These are phyloP conservation scores for Rhytidhysteron rufulum DNA, from an alignment of 2,329 filamentous ascomycete genomes.

Conservation along the genomic window DNA sequence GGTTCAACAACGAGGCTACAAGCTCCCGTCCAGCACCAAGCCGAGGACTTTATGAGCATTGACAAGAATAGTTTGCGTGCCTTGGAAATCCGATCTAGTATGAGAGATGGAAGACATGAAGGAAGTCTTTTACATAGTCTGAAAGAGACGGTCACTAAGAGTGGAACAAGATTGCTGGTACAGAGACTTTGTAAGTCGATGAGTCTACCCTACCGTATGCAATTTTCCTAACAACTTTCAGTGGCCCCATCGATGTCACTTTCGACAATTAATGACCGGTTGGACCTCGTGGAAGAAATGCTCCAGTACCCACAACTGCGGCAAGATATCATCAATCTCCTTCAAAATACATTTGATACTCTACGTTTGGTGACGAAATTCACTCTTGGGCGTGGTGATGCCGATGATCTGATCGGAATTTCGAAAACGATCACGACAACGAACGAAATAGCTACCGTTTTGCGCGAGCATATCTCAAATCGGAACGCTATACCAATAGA, in stretches of 20 bases:
- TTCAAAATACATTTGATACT: conserved; percentile 77
- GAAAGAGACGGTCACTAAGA: conserved; percentile 84
- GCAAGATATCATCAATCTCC: conserved; percentile 63
- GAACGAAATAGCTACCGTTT: conserved; percentile 54
- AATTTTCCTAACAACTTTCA: conserved; percentile 17
- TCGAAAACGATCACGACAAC: conserved; percentile 77
- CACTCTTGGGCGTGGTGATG: conserved; percentile 82
- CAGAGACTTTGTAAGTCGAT: conserved; percentile 67
- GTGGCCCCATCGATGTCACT: conserved; percentile 85
- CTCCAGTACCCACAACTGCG: conserved; percentile 63
- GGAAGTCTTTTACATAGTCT: conserved; percentile 90
- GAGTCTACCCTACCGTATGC: neutral
- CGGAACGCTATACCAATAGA: conserved; percentile 13
- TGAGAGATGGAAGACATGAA: conserved; percentile 71
- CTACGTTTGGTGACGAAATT: conserved; percentile 92
- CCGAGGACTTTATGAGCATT: conserved; percentile 78
- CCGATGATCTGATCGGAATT: conserved; percentile 82
- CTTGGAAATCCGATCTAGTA: conserved; percentile 82
- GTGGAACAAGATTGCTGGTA: conserved; percentile 77
- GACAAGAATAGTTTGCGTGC: conserved; percentile 89
- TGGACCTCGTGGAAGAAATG: conserved; percentile 78
- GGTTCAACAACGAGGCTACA: conserved; percentile 78
- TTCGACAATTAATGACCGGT: conserved; percentile 69
- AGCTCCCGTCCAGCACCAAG: conserved; percentile 70
- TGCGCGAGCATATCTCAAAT: conserved; percentile 19